Evolutionary conservation across 371 early-diverging fungal genomes (phyloP), one percentile per base, ranked within the genome.

Genomic region (Mortierella sp.): DNA sequence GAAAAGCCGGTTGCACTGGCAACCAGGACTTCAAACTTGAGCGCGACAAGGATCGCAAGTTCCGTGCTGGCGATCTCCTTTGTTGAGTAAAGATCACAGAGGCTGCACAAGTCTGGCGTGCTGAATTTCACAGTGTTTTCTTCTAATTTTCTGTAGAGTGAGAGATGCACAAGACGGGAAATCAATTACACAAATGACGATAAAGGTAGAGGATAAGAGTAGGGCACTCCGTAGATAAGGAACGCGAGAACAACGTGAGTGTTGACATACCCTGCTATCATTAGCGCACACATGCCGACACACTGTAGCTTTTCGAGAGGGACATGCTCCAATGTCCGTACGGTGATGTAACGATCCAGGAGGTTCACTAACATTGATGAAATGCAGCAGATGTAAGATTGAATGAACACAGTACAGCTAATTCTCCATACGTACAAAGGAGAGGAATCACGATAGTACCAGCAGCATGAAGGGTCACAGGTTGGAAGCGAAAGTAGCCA

Each of bases 1-100:
- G 68, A 50, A 49, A 73, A 73, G 8, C 68, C 57, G 1, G 30
- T 58, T 21, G 75, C 59, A 15, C 63, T 73, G 34, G 75, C 63
- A 27, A 63, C 75, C 32, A 73, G 19, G 3, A 73, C 43, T 30
- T 73, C 75, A 56, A 73, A 73, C 31, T 73, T 73, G 17, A 73
- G 51, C 6, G 44, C 55, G 12, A 50, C 55, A 12, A 73, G 60
- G 15, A 73, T 73, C 2, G 58, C 49, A 6, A 67, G 24, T 49
- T 73, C 75, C 44, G 43, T 67, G n/a, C 30, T 51, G 6, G 75
- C 59, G 17, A 73, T 32, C 24, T 73, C 58, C 14, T 32, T 27
- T 14, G 49, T 43, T n/a, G 75, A 28, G 50, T 59, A 73, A 19
- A 43, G 47, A 32, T 54, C 53, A 23, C 60, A 67, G 26, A 56